phyloP scores from a whole-genome alignment of 306 rosid species.

The Urtica urens region DNA sequence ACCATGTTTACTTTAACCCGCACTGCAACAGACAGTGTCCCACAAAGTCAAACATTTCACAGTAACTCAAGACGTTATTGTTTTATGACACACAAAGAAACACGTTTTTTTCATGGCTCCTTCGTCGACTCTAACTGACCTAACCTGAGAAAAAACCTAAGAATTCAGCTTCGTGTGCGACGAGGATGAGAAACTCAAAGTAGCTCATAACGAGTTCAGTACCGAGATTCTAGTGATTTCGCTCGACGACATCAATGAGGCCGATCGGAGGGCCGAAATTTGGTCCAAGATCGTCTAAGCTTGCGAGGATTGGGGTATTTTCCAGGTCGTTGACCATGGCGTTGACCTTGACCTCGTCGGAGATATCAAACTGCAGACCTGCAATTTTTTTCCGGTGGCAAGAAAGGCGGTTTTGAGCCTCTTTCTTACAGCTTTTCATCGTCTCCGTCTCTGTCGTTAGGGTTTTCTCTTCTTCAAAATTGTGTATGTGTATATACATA shows the following conservation, averaged over 20 bases:
- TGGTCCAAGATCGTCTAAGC: conserved; percentile 59
- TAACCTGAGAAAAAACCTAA: conserved; percentile 42
- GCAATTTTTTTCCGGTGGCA: conserved; percentile 74
- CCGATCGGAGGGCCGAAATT: conserved; percentile 31
- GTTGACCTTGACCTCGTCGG: conserved; percentile 37
- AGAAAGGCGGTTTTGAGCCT: conserved; percentile 92
- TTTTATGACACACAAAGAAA: background rate
- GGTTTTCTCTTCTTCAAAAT: no score
- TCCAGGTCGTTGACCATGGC: conserved; percentile 80
- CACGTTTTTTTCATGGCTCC: conserved; percentile 5
- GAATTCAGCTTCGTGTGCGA: conserved; percentile 50
- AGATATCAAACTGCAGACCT: conserved; percentile 49
- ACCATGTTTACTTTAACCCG: no score
- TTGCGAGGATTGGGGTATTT: conserved; percentile 83
- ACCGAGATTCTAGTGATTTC: conserved; percentile 69
- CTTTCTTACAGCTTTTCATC: no score
- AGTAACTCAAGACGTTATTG: background rate
- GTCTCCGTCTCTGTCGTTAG: no score
- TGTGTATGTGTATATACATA: no score
- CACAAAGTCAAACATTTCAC: background rate
- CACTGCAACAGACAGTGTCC: background rate
- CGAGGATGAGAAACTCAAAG: conserved; percentile 77
- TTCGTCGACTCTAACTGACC: conserved; percentile 40
- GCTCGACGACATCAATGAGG: conserved; percentile 49
- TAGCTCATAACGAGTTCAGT: conserved; percentile 69